Conservation (phyloP, 2,329 filamentous ascomycete genomes). For the Xylariaceae sp. region DNA sequence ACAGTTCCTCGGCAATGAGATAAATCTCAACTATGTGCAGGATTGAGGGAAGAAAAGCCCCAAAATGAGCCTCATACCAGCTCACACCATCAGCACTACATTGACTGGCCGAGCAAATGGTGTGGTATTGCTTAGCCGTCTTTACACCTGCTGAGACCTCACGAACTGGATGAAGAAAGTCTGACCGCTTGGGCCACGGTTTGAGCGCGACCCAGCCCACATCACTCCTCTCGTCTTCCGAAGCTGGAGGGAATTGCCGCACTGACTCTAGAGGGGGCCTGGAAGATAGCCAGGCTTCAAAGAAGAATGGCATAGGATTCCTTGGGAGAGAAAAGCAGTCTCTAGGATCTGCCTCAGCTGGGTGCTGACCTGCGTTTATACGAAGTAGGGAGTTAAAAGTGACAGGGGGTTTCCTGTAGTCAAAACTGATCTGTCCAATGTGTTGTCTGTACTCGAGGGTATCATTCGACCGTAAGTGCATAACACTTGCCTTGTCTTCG, state of each 20-base stretch:
- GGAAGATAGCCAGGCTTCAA: constrained; percentile 33
- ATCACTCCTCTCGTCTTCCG: constrained; percentile 37
- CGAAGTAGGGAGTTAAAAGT: too few relatives aligned
- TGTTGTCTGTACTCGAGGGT: constrained; percentile 19
- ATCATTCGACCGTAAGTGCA: constrained; percentile 34
- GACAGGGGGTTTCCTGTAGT: too few relatives aligned
- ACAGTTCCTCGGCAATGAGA: constrained; percentile 59
- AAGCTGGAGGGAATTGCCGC: constrained; percentile 31
- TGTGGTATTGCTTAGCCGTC: constrained; percentile 36
- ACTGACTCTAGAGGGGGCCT: constrained; percentile 42
- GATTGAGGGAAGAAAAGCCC: constrained; percentile 67
- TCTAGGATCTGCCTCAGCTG: too few relatives aligned
- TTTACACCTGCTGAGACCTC: constrained; percentile 2
- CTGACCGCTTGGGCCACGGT: constrained; percentile 50
- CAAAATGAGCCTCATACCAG: constrained; percentile 42
- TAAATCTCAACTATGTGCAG: constrained; percentile 63
- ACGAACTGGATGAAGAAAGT: constrained; percentile 49
- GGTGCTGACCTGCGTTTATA: too few relatives aligned
- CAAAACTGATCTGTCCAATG: constrained; percentile 3
- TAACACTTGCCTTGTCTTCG: constrained; percentile 34
- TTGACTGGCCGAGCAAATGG: constrained; percentile 41
- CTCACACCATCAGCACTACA: constrained; percentile 48
- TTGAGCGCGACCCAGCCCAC: constrained; percentile 44
- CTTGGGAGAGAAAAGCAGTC: not conserved
- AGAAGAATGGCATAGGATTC: constrained; percentile 35